Evolutionary conservation across 192 early-diverging fungal genomes (phyloP), one percentile per base, ranked within the genome.

Genomic region (Coemansia sp.): DNA sequence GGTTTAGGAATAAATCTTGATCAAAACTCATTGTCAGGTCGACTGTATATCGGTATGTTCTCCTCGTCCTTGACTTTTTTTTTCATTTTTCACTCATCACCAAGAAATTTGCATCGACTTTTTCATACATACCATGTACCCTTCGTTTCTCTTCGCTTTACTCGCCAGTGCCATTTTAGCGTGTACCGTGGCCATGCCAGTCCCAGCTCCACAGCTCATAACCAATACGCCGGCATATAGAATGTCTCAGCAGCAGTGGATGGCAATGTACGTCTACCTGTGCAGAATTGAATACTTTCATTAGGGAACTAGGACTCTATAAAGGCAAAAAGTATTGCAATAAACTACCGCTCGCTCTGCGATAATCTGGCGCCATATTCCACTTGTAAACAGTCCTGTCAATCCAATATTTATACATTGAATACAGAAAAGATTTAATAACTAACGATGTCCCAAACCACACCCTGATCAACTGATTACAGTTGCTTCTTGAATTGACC

Each of bases 181-280:
- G 6, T 34, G 7, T 9, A 31, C 57, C 31, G 57, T 60, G 16
- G 57, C 57, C 31, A 60, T 60, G 57, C 57, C 57, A 18, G 57
- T 33, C 24, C 57, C 57, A 36, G 57, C 57, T 34, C 57, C 57
- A 2, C 57, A 60, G 57, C 57, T 60, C 15, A 60, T 60, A 31
- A 34, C 57, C 57, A 60, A 60, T 18, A 60, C 36, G 57, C 57
- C 57, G 6, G 57, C 57, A 13, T 60, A 60, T 33, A 60, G 57
- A n/a, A 60, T 60, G 57, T 60, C 57, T 31, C 29, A 60, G 57
- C 57, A 60, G 16, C 57, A 60, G 57, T 60, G 57, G 57, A 33
- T 33, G 57, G 57, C 57, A 31, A 60, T 60, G 57, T 60, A 60
- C 31, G 36, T 60, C 2, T 60, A 60, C 5, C n/a, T 60, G 57